Evolutionary conservation across 2,329 filamentous ascomycete genomes (phyloP).

Genomic region (Conoideocrella luteorostrata): DNA sequence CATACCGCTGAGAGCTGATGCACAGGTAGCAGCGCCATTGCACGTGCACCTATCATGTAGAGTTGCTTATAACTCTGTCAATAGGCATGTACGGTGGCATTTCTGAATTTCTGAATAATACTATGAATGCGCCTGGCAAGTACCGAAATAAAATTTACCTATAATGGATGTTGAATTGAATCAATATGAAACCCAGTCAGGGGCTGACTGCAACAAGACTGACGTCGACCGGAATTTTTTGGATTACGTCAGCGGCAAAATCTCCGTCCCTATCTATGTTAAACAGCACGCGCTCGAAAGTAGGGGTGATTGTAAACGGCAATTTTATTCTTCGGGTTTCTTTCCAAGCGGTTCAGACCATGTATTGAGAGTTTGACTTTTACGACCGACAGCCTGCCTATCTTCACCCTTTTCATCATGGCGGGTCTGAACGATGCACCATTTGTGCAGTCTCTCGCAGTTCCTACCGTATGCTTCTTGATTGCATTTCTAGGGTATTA

Average conservation of each 20-base stretch:
- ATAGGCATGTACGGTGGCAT: no score
- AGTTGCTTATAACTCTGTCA: no score
- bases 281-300: no score
- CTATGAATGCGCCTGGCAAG: not conserved
- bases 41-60: not conserved
- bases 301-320: no score
- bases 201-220: not conserved
- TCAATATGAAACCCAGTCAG: not conserved
- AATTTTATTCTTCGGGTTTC: no score
- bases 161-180: not conserved
- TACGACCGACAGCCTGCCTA: not conserved
- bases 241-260: not conserved
- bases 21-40: conserved; percentile 11
- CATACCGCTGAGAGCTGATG: conserved; percentile 11
- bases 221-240: no score
- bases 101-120: no score
- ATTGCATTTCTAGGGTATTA: conserved; percentile 66
- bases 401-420: conserved; percentile 21
- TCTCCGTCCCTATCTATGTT: no score
- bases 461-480: conserved; percentile 61
- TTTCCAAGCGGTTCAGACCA: not conserved
- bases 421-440: conserved; percentile 36
- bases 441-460: conserved; percentile 49
- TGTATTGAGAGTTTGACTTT: not conserved
- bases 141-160: not conserved